Conservation (phyloP, 129 eudicot species). For the Saposhnikovia divaricata region DNA sequence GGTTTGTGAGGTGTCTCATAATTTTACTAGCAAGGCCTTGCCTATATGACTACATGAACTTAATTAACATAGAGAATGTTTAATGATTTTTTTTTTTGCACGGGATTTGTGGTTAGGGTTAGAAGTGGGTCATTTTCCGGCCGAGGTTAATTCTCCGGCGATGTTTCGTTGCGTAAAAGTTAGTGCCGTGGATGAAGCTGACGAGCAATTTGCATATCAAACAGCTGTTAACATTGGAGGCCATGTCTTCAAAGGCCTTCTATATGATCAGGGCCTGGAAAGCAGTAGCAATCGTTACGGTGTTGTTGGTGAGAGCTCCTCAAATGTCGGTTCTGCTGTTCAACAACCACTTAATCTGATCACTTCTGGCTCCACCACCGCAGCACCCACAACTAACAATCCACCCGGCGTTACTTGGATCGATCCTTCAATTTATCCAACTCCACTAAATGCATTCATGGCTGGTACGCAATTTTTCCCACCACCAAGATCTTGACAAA, state of each 20-base stretch:
- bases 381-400: conserved; percentile 2
- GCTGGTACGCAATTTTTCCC: conserved; percentile 96
- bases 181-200: conserved; percentile 67
- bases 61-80: not conserved
- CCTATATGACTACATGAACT: not conserved
- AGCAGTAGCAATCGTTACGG: conserved; percentile 19
- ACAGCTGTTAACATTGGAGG: conserved; percentile 84
- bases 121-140: conserved; percentile 61
- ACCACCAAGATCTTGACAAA: conserved; percentile 67
- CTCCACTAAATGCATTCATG: conserved; percentile 78
- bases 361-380: conserved; percentile 16
- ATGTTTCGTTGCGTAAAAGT: conserved; percentile 77
- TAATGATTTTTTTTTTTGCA: not conserved
- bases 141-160: conserved; percentile 71
- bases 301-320: conserved; percentile 45
- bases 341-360: conserved; percentile 50
- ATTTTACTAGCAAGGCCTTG: not conserved
- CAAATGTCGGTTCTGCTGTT: conserved; percentile 31
- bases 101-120: conserved; percentile 48
- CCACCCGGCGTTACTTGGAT: conserved; percentile 29
- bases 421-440: conserved; percentile 52
- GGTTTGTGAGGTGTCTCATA: not conserved
- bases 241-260: conserved; percentile 79
- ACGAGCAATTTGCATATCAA: conserved; percentile 72
- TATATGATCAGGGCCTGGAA: conserved; percentile 81